These are phyloP conservation scores for Camelina neglecta DNA, from an alignment of 345 rosid species.

Conservation along the genomic window DNA sequence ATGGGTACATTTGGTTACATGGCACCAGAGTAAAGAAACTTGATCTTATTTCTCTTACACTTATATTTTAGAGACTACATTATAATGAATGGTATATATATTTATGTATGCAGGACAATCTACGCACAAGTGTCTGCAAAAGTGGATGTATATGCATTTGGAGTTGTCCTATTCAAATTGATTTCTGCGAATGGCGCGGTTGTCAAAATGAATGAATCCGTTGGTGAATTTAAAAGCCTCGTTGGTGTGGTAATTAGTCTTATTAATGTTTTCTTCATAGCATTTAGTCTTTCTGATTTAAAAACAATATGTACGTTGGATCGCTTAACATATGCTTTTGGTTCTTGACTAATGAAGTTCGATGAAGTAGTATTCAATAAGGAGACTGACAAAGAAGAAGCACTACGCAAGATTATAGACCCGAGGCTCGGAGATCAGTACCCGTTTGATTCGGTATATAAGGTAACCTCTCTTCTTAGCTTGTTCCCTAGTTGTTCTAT, in stretches of 20 bases:
- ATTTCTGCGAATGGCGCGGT: slow-evolving; percentile 90
- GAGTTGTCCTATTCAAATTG: slow-evolving; percentile 93
- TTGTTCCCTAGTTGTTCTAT: too few relatives aligned
- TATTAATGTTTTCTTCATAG: neutral
- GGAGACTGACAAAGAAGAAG: slow-evolving; percentile 63
- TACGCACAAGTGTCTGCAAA: slow-evolving; percentile 88
- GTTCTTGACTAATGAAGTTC: slow-evolving; percentile 52
- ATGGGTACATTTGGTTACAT: slow-evolving; percentile 99
- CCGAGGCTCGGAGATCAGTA: slow-evolving; percentile 75
- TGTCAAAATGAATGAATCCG: slow-evolving; percentile 56
- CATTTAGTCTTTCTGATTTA: slow-evolving; percentile 2
- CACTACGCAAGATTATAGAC: slow-evolving; percentile 69
- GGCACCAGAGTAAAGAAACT: slow-evolving; percentile 88
- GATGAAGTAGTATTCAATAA: slow-evolving; percentile 59
- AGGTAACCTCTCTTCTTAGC: slow-evolving; percentile 47
- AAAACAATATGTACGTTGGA: neutral
- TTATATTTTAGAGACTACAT: neutral
- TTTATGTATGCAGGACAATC: slow-evolving; percentile 65
- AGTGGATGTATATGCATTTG: slow-evolving; percentile 92
- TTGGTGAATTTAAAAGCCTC: slow-evolving; percentile 75
- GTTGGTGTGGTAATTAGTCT: slow-evolving; percentile 72
- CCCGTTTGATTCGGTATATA: slow-evolving; percentile 69
- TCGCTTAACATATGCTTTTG: slow-evolving; percentile 6
- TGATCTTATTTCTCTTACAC: slow-evolving; percentile 19
- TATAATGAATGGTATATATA: neutral